Base-by-base conservation (phyloP, 2,329 filamentous ascomycete species). In the Venturiaceae sp. region DNA sequence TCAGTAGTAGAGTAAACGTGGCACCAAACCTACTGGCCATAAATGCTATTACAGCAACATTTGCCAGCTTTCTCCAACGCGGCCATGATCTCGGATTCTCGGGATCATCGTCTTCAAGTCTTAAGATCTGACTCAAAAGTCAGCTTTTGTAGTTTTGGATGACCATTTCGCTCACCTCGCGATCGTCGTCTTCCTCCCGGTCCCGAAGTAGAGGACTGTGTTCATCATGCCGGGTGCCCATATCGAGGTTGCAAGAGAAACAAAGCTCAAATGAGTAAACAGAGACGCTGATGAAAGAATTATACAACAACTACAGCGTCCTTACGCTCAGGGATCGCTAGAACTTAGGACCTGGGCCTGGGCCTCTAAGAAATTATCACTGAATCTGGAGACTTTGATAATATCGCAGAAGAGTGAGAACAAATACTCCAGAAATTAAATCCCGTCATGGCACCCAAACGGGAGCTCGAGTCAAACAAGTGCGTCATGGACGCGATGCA, bases 31-130 rank as follows among this genome's bases (percentile, higher is more conserved):
- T 62, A 74, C 72, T 73, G 4, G 76, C 70, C 77, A 81, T 80
- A 37, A 72, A 65, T 4, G 77, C 76, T 58, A 80, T 79, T 55
- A 80, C 73, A 13, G 68, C 71, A 32, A 80, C 75, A 60, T 81
- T 81, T 52, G 70, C 64, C 64, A 80, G 68, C 62, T 80, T 80
- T 60, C 68, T 72, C 53, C 65, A 64, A 60, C 66, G 65, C 11
- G 68, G 65, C 78, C 78, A 80, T 66, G 73, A 68, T 62, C 75
- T 67, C 19, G 78, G 77, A 61, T 79, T 75, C 23, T 72, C 72
- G 5, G 69, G 63, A 62, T 75, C 74, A 50, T 71, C 63, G 14
- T 73, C 64, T 3, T 26, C 23, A 6, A 53, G 34, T n/a, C 13
- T 34, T 11, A 53, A 30, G 23, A 53, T 34, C 50, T 53, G 44